Conservation (phyloP, 495 filamentous ascomycete genomes). For the Talaromyces thailandensis region DNA sequence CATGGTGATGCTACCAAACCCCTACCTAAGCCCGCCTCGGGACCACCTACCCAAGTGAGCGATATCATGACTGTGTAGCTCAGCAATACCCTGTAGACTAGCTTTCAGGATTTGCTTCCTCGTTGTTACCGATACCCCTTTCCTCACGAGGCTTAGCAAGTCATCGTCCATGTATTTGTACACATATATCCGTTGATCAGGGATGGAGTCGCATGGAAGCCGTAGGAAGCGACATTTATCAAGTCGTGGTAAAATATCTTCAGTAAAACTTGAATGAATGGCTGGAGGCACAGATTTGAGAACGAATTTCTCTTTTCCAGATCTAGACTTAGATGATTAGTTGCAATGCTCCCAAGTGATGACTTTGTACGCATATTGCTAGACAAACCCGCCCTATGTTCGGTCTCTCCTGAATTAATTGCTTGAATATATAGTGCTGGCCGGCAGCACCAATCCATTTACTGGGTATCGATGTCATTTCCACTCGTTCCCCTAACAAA, state of each 20-base stretch:
- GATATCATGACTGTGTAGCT: neutral
- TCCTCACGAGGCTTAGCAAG: neutral
- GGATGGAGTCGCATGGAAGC: neutral
- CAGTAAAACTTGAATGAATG: neutral
- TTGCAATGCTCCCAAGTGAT: neutral
- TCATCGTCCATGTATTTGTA: neutral
- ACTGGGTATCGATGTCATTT: too few relatives aligned
- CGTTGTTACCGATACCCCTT: neutral
- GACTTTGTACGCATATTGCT: conserved; percentile 13
- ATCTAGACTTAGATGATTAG: conserved; percentile 8
- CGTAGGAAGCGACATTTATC: neutral
- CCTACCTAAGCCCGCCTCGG: neutral
- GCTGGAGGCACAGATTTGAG: conserved; percentile 10
- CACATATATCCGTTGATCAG: neutral
- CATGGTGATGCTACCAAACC: neutral
- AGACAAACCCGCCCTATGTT: conserved; percentile 18
- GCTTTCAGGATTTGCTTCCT: neutral
- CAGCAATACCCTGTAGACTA: neutral
- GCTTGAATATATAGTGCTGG: conserved; percentile 12
- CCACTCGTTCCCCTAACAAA: neutral
- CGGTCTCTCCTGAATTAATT: conserved; percentile 18
- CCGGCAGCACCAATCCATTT: neutral
- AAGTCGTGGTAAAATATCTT: neutral
- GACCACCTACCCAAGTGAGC: neutral
- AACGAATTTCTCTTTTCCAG: conserved; percentile 16